Evolutionary conservation across 2,329 filamentous ascomycete genomes (phyloP).

Genomic region (Canariomyces notabilis): DNA sequence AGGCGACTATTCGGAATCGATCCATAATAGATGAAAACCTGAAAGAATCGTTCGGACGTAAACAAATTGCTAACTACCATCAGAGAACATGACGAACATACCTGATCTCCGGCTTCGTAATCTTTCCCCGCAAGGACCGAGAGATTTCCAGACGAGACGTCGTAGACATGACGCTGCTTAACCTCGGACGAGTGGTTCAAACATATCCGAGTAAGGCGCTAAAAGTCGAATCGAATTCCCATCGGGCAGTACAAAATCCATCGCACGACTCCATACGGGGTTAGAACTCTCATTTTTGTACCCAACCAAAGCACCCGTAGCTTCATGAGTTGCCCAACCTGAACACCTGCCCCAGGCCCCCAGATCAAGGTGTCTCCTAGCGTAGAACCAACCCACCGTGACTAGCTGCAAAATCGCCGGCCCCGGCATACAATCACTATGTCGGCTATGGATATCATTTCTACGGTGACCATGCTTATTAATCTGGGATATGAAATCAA

Average conservation of each 20-base stretch:
- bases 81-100: conserved; percentile 22
- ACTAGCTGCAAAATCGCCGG: too few species aligned
- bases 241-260: conserved; percentile 29
- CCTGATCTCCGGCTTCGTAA: conserved; percentile 33
- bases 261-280: conserved; percentile 29
- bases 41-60: conserved; percentile 9
- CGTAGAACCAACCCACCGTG: too few species aligned
- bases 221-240: conserved; percentile 21
- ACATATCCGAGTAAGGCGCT: conserved; percentile 35
- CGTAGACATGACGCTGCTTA: conserved; percentile 33
- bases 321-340: too few species aligned
- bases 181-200: conserved; percentile 33
- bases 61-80: background rate
- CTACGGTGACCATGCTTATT: too few species aligned
- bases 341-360: too few species aligned
- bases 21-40: conserved; percentile 34
- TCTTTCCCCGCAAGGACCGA: conserved; percentile 26
- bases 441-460: too few species aligned
- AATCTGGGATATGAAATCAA: too few species aligned
- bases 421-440: too few species aligned
- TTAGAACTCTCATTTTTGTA: too few species aligned
- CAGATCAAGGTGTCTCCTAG: too few species aligned
- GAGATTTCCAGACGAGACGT: conserved; percentile 29
- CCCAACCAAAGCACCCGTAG: too few species aligned
- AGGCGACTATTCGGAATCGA: conserved; percentile 32